Evolutionary conservation across 257 asterid genomes (phyloP).

Genomic region (Solanum phureja): DNA sequence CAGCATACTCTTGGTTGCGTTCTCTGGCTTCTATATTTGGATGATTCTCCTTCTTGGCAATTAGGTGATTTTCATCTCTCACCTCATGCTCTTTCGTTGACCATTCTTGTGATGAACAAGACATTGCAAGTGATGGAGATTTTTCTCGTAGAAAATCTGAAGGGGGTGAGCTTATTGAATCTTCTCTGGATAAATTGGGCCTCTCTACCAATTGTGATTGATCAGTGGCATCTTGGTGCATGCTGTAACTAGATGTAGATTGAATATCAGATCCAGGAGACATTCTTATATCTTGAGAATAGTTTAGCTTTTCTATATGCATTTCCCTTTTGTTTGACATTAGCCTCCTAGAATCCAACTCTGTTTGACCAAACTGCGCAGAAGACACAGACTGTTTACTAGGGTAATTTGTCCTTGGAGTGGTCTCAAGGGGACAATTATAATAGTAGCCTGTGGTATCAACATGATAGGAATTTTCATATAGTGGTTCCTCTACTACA

Average conservation of each 20-base stretch:
- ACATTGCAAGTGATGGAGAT: conserved; percentile 24
- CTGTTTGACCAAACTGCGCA: conserved; percentile 20
- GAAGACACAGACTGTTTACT: conserved; percentile 24
- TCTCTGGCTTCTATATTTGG: conserved; percentile 9
- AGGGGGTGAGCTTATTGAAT: conserved; percentile 8
- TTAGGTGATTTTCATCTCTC: conserved; percentile 15
- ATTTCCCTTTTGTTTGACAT: conserved; percentile 8
- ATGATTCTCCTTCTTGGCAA: conserved; percentile 11
- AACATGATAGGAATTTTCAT: conserved; percentile 14
- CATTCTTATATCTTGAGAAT: conserved; percentile 17
- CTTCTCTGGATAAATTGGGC: conserved; percentile 14
- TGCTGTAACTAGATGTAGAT: conserved; percentile 9
- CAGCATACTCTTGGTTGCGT: conserved; percentile 10
- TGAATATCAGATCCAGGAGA: conserved; percentile 13
- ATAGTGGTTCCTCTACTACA: conserved; percentile 15
- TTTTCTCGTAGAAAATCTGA: conserved; percentile 14
- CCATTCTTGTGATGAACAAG: conserved; percentile 21
- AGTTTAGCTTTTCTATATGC: conserved; percentile 19
- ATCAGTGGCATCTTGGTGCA: conserved; percentile 8
- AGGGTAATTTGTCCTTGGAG: conserved; percentile 14
- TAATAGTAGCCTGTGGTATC: conserved; percentile 26
- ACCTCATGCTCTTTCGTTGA: conserved; percentile 17
- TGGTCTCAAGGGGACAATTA: conserved; percentile 16
- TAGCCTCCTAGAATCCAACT: conserved; percentile 10
- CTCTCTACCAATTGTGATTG: conserved; percentile 24